phyloP scores from a whole-genome alignment of 371 early-diverging fungal genomes.

The Mortierella sp. region DNA sequence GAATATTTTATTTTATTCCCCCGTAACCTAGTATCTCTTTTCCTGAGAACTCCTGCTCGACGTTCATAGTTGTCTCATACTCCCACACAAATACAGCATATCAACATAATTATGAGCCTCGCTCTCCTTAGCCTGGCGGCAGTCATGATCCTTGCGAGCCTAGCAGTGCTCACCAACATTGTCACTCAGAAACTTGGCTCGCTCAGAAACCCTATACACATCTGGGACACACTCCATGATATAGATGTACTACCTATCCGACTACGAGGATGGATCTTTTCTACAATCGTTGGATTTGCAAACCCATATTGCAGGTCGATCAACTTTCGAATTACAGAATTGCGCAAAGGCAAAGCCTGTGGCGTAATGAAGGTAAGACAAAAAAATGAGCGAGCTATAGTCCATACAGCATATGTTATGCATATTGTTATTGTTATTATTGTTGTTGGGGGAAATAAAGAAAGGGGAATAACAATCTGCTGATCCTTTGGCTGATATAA shows the following conservation, averaged over 20 bases:
- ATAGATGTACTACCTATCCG: conserved; percentile 42
- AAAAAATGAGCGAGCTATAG: background rate
- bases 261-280: conserved; percentile 50
- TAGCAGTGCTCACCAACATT: conserved; percentile 13
- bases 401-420: too few relatives aligned
- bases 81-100: background rate
- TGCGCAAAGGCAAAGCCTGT: conserved; percentile 50
- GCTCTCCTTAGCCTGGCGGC: conserved; percentile 21
- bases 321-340: conserved; percentile 54
- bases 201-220: conserved; percentile 40
- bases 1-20: background rate
- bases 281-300: conserved; percentile 41
- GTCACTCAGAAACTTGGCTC: conserved; percentile 39
- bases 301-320: conserved; percentile 46
- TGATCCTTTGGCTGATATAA: background rate
- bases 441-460: background rate
- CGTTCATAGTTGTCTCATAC: background rate
- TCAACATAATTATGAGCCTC: conserved; percentile 13
- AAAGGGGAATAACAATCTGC: conserved; percentile 13
- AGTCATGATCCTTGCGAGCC: conserved; percentile 17
- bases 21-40: background rate
- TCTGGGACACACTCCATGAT: conserved; percentile 42
- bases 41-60: background rate
- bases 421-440: background rate
- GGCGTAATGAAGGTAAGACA: conserved; percentile 54